Percentiles rank a stretch among this genome's conserved stretches.
Conservation (phyloP, 2,329 filamentous ascomycete species). For the Pseudohalonectria lignicola region DNA sequence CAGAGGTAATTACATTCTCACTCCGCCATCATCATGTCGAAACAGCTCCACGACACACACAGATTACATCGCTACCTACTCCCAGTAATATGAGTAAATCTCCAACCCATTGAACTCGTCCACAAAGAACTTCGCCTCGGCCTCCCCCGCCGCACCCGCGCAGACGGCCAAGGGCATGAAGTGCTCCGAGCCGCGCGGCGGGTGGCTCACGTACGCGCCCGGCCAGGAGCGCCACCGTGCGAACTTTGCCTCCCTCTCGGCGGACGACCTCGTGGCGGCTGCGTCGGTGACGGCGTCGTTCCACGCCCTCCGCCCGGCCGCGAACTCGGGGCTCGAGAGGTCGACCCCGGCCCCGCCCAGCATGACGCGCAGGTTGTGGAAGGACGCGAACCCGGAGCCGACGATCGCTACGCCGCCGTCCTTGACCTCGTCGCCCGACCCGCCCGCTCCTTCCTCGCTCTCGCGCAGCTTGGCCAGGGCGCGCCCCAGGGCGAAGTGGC, state of each 20-base stretch:
- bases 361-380: conserved; percentile 43
- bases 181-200: conserved; percentile 41
- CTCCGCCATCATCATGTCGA: too few relatives aligned
- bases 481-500: conserved; percentile 39
- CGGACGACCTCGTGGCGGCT: conserved; percentile 18
- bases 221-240: conserved; percentile 34
- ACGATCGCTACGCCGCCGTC: conserved; percentile 43
- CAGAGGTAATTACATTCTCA: too few relatives aligned
- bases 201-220: conserved; percentile 40
- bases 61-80: too few relatives aligned
- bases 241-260: conserved; percentile 27
- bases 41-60: too few relatives aligned
- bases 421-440: conserved; percentile 32
- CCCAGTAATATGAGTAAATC: conserved; percentile 47
- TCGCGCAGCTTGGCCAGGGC: conserved; percentile 38
- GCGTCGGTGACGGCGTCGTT: conserved; percentile 32
- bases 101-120: conserved; percentile 37
- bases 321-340: conserved; percentile 11
- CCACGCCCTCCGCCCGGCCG: conserved; percentile 25
- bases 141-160: conserved; percentile 35
- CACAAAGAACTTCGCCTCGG: conserved; percentile 28
- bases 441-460: too few relatives aligned
- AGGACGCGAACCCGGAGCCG: conserved; percentile 48
- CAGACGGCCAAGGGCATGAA: conserved; percentile 49
- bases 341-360: conserved; percentile 13